Evolutionary conservation across 129 eudicot genomes (phyloP), one percentile per base, ranked within the genome.

Genomic region (Sambucus nigra): DNA sequence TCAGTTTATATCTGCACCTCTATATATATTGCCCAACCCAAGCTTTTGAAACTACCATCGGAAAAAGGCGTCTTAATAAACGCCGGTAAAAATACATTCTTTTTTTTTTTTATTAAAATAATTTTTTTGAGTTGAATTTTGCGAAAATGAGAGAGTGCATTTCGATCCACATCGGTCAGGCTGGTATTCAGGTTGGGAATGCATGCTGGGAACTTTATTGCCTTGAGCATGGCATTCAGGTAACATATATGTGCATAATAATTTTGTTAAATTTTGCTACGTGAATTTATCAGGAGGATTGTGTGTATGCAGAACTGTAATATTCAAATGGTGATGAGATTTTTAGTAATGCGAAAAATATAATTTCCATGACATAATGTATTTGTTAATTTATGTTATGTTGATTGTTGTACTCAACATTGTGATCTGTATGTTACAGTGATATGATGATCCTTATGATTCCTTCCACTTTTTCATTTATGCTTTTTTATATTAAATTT

Each of bases 191-290:
- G 56, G 77, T 76, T 40, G 78, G 78, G 5, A 76, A 76, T 26
- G 77, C 82, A 15, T 76, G 82, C 61, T 76, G 82, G 82, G 80
- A 75, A 33, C 76, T 75, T 27, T 75, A 69, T 61, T 75, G 76
- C 61, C 80, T 75, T 23, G 80, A 76, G 53, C 82, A 76, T 16
- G 78, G 82, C 25, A 73, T 78, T 78, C 80, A 78, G 74, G 82
- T 76, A 7, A 10, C 12, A 40, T 57, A 14, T 40, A 8, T 19
- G 9, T 42, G 41, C 18, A 17, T 42, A n/a, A 7, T 59, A 33
- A 10, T 2, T 50, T 12, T 23, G 1, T 11, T 50, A 15, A n/a
- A n/a, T n/a, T n/a, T n/a, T n/a, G n/a, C n/a, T 23, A 12, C 13
- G 48, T 25, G 16, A 14, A 12, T 13, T 23, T 25, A 23, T 7